A percentile compares a stretch with the other conserved stretches of the same genome.
Evolutionary conservation across 768 basidiomycete species (phyloP).

Genomic region (Tricholomella constricta): DNA sequence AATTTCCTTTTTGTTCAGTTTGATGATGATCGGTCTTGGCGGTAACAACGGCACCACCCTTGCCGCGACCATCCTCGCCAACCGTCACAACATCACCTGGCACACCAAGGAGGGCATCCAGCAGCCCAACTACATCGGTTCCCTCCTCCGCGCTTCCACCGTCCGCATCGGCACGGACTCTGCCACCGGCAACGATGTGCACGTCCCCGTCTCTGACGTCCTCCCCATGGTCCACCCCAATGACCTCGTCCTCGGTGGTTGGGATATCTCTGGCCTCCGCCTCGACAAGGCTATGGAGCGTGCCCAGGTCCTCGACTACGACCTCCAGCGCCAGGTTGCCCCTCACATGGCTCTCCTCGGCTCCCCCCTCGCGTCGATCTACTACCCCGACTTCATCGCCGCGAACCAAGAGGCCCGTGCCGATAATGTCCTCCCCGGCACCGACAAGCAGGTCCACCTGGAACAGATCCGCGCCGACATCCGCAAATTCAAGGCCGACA

Average conservation of each 20-base stretch:
- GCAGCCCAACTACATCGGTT: constrained; percentile 97
- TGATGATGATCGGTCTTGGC: constrained; percentile 96
- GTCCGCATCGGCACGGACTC: constrained; percentile 87
- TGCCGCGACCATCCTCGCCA: constrained; percentile 92
- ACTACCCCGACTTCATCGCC: constrained; percentile 97
- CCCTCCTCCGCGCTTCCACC: constrained; percentile 93
- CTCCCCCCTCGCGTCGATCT: constrained; percentile 89
- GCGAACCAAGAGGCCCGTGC: constrained; percentile 97
- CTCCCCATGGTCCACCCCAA: constrained; percentile 98
- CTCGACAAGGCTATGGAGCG: constrained; percentile 95
- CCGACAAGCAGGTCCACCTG: constrained; percentile 87
- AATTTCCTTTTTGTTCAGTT: constrained; percentile 44
- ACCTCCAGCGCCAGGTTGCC: constrained; percentile 93
- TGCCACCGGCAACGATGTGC: constrained; percentile 81
- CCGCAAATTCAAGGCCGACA: constrained; percentile 83
- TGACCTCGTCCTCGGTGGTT: constrained; percentile 95
- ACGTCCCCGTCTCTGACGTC: constrained; percentile 90
- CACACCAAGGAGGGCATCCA: constrained; percentile 90
- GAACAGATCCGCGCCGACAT: constrained; percentile 93
- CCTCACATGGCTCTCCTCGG: constrained; percentile 82
- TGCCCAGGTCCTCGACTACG: constrained; percentile 92
- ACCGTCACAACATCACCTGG: constrained; percentile 94
- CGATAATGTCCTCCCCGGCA: constrained; percentile 87
- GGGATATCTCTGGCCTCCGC: constrained; percentile 89
- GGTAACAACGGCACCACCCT: constrained; percentile 98